Evolutionary conservation across 2,329 filamentous ascomycete genomes (phyloP).

Genomic region (Calonectria hawksworthii): DNA sequence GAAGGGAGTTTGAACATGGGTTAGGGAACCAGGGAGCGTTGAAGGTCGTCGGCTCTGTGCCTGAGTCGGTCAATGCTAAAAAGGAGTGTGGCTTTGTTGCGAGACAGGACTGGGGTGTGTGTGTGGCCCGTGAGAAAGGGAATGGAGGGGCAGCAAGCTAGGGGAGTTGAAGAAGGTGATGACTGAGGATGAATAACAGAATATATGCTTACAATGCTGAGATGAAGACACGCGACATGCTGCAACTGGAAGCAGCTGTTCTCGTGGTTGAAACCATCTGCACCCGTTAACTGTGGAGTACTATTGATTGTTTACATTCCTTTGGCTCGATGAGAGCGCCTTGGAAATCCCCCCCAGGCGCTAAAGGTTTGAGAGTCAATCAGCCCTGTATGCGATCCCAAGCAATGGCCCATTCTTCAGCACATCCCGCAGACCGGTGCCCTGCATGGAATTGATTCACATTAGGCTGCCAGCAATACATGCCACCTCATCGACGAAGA

Average conservation of each 20-base stretch:
- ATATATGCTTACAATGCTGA: neutral
- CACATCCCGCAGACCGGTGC: neutral
- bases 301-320: slow-evolving; percentile 10
- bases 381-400: neutral
- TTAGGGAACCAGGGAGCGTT: neutral
- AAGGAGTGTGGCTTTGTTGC: slow-evolving; percentile 15
- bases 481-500: neutral
- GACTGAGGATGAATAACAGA: neutral
- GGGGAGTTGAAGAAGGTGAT: neutral
- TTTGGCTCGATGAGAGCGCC: neutral
- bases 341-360: neutral
- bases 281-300: neutral
- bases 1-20: neutral
- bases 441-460: slow-evolving; percentile 10
- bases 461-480: neutral
- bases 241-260: neutral
- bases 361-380: neutral
- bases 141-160: neutral
- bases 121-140: neutral
- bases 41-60: neutral
- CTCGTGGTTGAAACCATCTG: neutral
- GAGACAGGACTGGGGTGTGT: slow-evolving; percentile 2
- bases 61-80: slow-evolving; percentile 7
- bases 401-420: neutral
- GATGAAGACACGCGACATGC: too few relatives aligned